phyloP scores from a whole-genome alignment of 106 monocot genomes.

The Posidonia australis region DNA sequence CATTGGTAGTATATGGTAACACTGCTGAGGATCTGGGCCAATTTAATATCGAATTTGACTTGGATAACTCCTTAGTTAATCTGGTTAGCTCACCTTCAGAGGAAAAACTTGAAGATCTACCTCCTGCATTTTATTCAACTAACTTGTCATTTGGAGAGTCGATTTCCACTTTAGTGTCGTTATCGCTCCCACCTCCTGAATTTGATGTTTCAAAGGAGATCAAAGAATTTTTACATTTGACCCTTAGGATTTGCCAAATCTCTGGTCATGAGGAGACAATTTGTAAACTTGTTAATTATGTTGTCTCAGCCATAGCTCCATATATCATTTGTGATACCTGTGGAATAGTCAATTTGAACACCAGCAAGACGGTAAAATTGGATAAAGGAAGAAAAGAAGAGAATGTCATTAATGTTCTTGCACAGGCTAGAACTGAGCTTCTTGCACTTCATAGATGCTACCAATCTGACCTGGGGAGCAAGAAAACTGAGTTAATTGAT shows the following conservation, averaged over 20 bases:
- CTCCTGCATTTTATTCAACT: slow-evolving; percentile 51
- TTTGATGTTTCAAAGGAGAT: slow-evolving; percentile 48
- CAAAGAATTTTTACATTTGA: slow-evolving; percentile 48
- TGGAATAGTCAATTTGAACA: slow-evolving; percentile 11
- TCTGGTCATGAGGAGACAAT: slow-evolving; percentile 27
- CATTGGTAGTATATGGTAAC: slow-evolving; percentile 91
- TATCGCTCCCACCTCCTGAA: slow-evolving; percentile 31
- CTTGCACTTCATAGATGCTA: slow-evolving; percentile 32
- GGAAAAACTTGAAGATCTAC: slow-evolving; percentile 86
- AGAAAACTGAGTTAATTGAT: slow-evolving; percentile 10
- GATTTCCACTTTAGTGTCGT: slow-evolving; percentile 37
- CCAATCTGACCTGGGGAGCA: slow-evolving; percentile 9
- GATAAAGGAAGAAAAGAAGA: slow-evolving; percentile 23
- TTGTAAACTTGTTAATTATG: slow-evolving; percentile 33
- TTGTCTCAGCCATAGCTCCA: slow-evolving; percentile 45
- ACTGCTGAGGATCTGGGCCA: slow-evolving; percentile 97
- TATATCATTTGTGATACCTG: slow-evolving; percentile 22
- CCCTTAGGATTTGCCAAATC: slow-evolving; percentile 40
- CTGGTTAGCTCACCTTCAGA: slow-evolving; percentile 62
- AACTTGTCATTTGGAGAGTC: slow-evolving; percentile 53
- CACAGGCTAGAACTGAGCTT: slow-evolving; percentile 46
- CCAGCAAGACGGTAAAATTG: background rate
- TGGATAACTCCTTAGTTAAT: slow-evolving; percentile 76
- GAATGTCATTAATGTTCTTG: slow-evolving; percentile 18
- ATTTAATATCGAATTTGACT: slow-evolving; percentile 74